These are phyloP conservation scores for Blastocystis sp. DNA, from an alignment of 352 stramenopile genomes.

Conservation along the genomic window DNA sequence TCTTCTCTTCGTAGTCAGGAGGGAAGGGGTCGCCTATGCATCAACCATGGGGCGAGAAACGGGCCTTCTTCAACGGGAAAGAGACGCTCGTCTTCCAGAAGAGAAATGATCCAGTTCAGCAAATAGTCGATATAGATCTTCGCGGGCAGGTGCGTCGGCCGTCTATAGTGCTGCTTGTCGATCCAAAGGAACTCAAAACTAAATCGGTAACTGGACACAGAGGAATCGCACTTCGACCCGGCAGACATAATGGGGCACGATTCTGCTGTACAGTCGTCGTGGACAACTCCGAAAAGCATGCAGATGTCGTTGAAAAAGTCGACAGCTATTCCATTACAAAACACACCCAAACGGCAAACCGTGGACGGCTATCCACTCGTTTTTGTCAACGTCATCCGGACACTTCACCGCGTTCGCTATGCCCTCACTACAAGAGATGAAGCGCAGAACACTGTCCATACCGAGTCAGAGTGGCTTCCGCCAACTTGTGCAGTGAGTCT, in stretches of 20 bases:
- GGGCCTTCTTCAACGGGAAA: constrained; percentile 33
- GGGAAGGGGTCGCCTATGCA: constrained; percentile 12
- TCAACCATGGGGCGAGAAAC: neutral
- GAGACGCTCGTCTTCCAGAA: constrained; percentile 2
- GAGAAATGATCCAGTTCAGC: constrained; percentile 28
- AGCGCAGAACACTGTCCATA: neutral
- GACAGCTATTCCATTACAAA: constrained; percentile 5
- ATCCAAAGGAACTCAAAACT: constrained; percentile 69
- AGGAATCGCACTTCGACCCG: constrained; percentile 4
- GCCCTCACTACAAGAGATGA: constrained; percentile 1
- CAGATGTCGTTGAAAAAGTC: constrained; percentile 67
- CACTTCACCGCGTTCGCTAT: constrained; percentile 39
- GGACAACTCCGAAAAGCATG: constrained; percentile 15
- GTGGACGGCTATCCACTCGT: constrained; percentile 71
- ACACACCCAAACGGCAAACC: neutral
- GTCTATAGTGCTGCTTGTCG: constrained; percentile 25
- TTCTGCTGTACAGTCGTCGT: constrained; percentile 50
- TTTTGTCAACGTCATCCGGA: constrained; percentile 47
- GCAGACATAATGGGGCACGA: constrained; percentile 49
- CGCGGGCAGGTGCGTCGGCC: constrained; percentile 25
- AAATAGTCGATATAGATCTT: constrained; percentile 48
- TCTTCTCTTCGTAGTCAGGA: neutral
- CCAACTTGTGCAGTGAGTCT: constrained; percentile 26
- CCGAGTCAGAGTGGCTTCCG: constrained; percentile 8
- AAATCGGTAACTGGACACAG: neutral